These are phyloP conservation scores for Rhododendron vialii DNA, from an alignment of 148 eudicot species.

Conservation along the genomic window DNA sequence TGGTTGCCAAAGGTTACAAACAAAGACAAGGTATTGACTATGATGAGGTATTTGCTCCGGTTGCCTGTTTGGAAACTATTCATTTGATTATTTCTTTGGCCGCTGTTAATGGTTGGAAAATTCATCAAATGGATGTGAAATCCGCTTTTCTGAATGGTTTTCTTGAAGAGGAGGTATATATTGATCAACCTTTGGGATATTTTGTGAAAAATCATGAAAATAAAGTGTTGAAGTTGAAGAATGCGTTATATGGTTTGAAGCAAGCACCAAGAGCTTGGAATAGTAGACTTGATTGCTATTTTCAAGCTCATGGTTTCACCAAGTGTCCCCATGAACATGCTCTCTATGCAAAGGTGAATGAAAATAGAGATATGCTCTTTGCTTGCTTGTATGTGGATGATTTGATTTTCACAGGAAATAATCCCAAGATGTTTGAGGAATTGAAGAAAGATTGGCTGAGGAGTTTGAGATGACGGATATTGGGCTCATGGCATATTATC, in stretches of 20 bases:
- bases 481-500: neutral
- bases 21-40: no score
- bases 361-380: neutral
- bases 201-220: neutral
- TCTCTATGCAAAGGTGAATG: no score
- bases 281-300: no score
- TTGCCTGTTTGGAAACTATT: no score
- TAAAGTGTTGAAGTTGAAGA: slow-evolving; percentile 7
- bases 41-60: no score
- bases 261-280: no score
- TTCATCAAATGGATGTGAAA: no score
- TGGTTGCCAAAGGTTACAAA: neutral
- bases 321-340: no score
- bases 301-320: no score
- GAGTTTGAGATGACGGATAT: neutral
- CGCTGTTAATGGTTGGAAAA: no score
- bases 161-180: neutral
- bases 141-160: neutral
- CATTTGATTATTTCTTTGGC: no score
- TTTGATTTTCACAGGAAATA: neutral
- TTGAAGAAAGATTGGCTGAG: neutral
- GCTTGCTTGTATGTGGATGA: neutral
- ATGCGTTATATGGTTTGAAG: no score
- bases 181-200: neutral
- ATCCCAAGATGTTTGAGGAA: slow-evolving; percentile 1